A percentile compares a stretch with the other conserved stretches of the same genome.
phyloP scores from a whole-genome alignment of 2,329 filamentous ascomycete genomes.

The Monosporascus cannonballus region DNA sequence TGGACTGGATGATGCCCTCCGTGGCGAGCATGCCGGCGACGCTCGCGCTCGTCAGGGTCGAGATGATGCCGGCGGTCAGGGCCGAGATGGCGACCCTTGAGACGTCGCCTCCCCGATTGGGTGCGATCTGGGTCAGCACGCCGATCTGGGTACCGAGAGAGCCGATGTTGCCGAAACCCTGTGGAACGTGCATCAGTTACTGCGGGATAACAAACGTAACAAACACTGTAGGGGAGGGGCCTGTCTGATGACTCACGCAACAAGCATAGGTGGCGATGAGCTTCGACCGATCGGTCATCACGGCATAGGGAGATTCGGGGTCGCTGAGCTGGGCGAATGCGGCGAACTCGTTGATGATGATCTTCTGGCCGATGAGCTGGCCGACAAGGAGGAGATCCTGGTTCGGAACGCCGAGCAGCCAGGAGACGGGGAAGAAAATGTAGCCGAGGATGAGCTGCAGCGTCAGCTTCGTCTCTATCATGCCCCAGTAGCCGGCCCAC shows the following conservation, averaged over 20 bases:
- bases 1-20: constrained; percentile 19
- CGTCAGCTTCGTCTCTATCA: constrained; percentile 58
- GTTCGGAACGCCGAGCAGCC: constrained; percentile 63
- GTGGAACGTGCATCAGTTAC: constrained; percentile 8
- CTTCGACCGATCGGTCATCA: constrained; percentile 62
- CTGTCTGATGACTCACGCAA: constrained; percentile 42
- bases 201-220: neutral
- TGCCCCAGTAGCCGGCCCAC: constrained; percentile 66
- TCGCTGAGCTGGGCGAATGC: constrained; percentile 57
- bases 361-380: constrained; percentile 76
- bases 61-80: constrained; percentile 69
- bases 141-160: constrained; percentile 87
- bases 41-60: constrained; percentile 71
- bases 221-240: neutral
- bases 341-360: constrained; percentile 81
- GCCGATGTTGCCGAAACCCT: constrained; percentile 76
- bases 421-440: constrained; percentile 64
- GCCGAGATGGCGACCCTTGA: constrained; percentile 71
- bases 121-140: constrained; percentile 76
- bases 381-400: constrained; percentile 65
- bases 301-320: constrained; percentile 42
- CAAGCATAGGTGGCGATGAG: constrained; percentile 84
- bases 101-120: constrained; percentile 67
- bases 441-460: constrained; percentile 66
- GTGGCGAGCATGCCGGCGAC: constrained; percentile 72